These are phyloP conservation scores for Hypoxylon sp. DNA, from an alignment of 2,329 filamentous ascomycete genomes.

Conservation along the genomic window DNA sequence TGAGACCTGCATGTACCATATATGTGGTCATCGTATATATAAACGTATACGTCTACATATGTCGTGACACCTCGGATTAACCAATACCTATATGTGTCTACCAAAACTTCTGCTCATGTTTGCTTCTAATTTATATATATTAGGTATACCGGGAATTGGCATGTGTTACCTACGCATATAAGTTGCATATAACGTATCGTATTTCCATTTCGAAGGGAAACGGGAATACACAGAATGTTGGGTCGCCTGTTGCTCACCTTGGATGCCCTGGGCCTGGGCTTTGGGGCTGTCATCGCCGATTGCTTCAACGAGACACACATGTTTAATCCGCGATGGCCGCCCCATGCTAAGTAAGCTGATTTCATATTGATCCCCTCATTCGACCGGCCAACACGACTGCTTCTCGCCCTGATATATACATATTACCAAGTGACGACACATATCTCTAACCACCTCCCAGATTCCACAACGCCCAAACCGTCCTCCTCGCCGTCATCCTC, in stretches of 20 bases:
- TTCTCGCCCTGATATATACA: background rate
- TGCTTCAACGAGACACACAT: constrained; percentile 45
- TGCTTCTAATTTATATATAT: background rate
- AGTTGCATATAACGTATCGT: no score
- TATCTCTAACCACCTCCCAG: constrained; percentile 14
- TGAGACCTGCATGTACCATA: background rate
- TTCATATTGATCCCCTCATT: background rate
- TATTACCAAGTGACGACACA: background rate
- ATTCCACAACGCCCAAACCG: constrained; percentile 44
- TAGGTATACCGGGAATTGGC: no score
- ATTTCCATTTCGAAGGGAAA: no score
- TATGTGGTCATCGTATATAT: background rate
- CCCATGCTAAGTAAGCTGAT: constrained; percentile 42
- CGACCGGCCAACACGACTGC: background rate
- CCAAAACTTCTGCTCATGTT: background rate
- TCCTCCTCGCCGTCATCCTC: constrained; percentile 32
- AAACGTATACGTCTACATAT: background rate
- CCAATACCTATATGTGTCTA: no score
- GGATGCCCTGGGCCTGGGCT: constrained; percentile 37
- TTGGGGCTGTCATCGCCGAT: constrained; percentile 33
- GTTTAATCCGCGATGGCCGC: constrained; percentile 42
- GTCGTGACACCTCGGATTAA: no score
- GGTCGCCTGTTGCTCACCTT: constrained; percentile 38
- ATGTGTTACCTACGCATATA: no score
- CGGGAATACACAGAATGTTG: constrained; percentile 25